Conservation (phyloP, 139 green algal species). For the Coelastrella sp. region DNA sequence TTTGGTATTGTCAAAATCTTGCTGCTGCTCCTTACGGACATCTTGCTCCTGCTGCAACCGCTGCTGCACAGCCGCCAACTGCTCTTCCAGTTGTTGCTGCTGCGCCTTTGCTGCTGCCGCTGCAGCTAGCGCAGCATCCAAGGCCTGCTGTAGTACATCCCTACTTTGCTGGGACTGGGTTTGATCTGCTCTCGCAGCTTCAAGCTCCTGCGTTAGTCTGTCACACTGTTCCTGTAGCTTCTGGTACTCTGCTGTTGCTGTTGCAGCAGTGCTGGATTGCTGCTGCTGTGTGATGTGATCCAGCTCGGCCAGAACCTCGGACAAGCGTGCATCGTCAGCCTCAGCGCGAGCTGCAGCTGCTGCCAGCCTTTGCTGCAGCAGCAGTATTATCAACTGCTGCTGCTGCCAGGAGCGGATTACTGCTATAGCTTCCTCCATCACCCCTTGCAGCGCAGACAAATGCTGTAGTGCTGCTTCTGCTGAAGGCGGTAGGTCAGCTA, state of each 20-base stretch:
- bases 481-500: neutral
- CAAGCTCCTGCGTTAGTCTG: neutral
- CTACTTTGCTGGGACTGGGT: neutral
- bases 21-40: neutral
- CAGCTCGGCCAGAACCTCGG: neutral
- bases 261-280: neutral
- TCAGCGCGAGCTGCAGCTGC: neutral
- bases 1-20: neutral
- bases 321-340: neutral
- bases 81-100: slow-evolving; percentile 2
- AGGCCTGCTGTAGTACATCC: neutral
- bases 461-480: slow-evolving; percentile 23
- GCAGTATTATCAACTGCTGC: slow-evolving; percentile 18
- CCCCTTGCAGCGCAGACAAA: slow-evolving; percentile 17
- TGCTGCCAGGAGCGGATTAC: slow-evolving; percentile 22
- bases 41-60: slow-evolving; percentile 32
- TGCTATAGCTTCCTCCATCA: neutral
- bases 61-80: neutral
- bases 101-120: neutral
- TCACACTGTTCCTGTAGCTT: neutral
- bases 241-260: neutral
- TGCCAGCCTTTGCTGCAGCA: slow-evolving; percentile 31
- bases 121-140: neutral
- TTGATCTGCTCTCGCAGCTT: neutral
- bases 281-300: neutral